Percentiles rank a stretch among this genome's conserved stretches.
phyloP scores from a whole-genome alignment of 2,329 filamentous ascomycete species.

The Ophiognomonia clavigignenti-juglandacearum region DNA sequence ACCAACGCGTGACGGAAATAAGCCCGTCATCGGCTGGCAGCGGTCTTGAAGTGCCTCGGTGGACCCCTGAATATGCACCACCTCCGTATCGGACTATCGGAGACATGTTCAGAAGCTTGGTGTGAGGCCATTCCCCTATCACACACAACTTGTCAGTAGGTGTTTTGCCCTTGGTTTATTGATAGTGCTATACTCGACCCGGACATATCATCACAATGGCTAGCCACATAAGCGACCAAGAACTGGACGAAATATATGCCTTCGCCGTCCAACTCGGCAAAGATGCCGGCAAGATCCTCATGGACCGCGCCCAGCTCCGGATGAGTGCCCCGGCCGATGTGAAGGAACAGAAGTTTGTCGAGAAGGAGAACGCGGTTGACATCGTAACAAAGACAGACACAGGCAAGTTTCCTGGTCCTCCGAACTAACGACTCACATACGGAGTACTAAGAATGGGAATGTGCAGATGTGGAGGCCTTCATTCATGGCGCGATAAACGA shows the following conservation, averaged over 20 bases:
- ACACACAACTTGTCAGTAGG: not conserved
- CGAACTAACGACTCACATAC: not conserved
- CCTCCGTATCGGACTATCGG: not conserved
- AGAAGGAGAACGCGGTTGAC: constrained; percentile 74
- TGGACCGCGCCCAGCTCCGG: constrained; percentile 56
- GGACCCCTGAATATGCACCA: too few relatives aligned
- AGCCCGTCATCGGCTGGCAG: constrained; percentile 10
- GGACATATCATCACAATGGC: not conserved
- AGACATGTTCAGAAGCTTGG: not conserved
- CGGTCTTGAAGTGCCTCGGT: constrained; percentile 5
- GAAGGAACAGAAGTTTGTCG: constrained; percentile 35
- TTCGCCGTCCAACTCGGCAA: constrained; percentile 69
- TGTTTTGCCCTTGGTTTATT: too few relatives aligned
- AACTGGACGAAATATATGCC: constrained; percentile 61
- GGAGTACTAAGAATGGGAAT: not conserved
- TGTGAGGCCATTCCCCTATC: not conserved
- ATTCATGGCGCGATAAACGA: constrained; percentile 55
- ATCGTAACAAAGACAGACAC: constrained; percentile 74
- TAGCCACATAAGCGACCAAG: constrained; percentile 25
- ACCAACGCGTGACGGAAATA: constrained; percentile 8
- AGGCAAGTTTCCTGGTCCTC: constrained; percentile 15
- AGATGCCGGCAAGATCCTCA: constrained; percentile 62
- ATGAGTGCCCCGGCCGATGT: constrained; percentile 33
- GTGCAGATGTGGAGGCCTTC: constrained; percentile 64
- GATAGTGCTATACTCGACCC: too few relatives aligned